These are phyloP conservation scores for Lactifluus pinguis DNA, from an alignment of 768 basidiomycete genomes.

Conservation along the genomic window DNA sequence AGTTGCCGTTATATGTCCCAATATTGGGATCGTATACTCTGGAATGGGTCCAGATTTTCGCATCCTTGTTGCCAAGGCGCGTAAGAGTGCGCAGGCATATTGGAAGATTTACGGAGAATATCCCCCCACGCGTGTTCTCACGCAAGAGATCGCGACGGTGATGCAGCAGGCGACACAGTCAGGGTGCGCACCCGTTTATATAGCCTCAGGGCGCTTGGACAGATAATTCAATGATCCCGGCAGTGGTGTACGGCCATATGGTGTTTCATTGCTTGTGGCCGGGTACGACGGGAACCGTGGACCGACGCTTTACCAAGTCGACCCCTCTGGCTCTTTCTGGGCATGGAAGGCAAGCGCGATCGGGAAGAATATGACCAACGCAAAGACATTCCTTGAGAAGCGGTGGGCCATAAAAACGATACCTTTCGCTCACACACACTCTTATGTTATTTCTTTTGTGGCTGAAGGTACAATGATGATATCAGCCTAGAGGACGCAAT, in stretches of 20 bases:
- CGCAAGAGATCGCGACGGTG: conserved; percentile 93
- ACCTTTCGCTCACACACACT: neutral
- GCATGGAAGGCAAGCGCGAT: conserved; percentile 99
- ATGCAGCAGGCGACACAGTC: conserved; percentile 99
- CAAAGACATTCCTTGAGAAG: conserved; percentile 99
- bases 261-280: conserved; percentile 92
- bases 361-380: conserved; percentile 99
- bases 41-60: conserved; percentile 99
- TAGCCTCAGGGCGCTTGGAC: neutral
- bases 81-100: conserved; percentile 97
- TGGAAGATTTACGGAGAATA: conserved; percentile 99
- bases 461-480: conserved; percentile 91
- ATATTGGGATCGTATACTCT: conserved; percentile 98
- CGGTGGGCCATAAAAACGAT: conserved; percentile 43
- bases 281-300: conserved; percentile 96
- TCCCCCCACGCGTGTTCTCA: conserved; percentile 91
- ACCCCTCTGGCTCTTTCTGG: conserved; percentile 99
- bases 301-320: conserved; percentile 95
- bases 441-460: neutral
- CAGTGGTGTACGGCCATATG: conserved; percentile 98
- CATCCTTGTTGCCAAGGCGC: conserved; percentile 84
- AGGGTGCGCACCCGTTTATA: conserved; percentile 53
- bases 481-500: conserved; percentile 98
- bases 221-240: neutral
- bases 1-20: conserved; percentile 93